Base-by-base conservation (phyloP, 345 rosid genomes). In the Lenwebbia sp. region DNA sequence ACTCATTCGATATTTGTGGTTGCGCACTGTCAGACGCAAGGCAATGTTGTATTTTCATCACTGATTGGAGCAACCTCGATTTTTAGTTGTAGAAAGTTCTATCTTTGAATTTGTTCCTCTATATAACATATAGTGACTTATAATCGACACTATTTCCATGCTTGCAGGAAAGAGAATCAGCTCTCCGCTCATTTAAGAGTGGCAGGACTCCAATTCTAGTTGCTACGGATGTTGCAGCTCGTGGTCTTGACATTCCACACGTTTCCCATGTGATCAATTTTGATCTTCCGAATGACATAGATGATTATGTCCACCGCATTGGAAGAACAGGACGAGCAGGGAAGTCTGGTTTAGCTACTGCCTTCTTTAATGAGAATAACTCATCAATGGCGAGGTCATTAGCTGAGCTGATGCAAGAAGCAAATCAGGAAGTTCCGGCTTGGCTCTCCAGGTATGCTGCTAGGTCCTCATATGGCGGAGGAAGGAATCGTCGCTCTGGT, bases 271-370 rank as follows among this genome's bases (percentile, higher is more conserved):
- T 97, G 10, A 98, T 97, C 83, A 97, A 97, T 89, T 97, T 97
- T 75, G 99, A 97, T 90, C 96, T 97, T 55, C 99, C 99, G 14
- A 96, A 96, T 85, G 99, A 97, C 87, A 97, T 97, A 50, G 99
- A 97, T 85, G 99, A 97, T 89, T 97, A 97, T 65, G 99, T 97
- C 52, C 99, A 97, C 88, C 96, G 99, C 21, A 97, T 97, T 85
- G 99, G 99, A 88, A 87, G 99, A n/a, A 97, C 99, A 58, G 99
- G 99, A 50, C 94, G 99, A 83, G 99, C 99, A 37, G 99, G 99
- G 65, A 97, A 97, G 83, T 76, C 92, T 60, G 99, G 99, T 82
- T 88, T 97, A 55, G 99, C 99, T 6, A 96, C 99, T 60, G 99
- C 99, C 87, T 97, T 97, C 92, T 97, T 97, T 88, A 96, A 96